Evolutionary conservation across 2,329 filamentous ascomycete species (phyloP), one percentile per base, ranked within the genome.

Genomic region (Fusarium sp.): DNA sequence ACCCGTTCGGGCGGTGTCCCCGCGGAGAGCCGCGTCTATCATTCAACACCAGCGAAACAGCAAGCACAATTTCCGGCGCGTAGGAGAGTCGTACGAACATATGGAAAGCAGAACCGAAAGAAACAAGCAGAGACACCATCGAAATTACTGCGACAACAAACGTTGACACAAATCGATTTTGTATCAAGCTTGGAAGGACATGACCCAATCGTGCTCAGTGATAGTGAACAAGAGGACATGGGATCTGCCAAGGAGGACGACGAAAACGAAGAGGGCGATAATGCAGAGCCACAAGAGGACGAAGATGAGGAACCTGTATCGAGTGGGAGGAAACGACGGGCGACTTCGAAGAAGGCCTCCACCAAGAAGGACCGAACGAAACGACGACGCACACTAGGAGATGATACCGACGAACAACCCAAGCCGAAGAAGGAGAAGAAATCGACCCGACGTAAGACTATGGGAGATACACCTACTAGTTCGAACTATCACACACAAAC

Each of bases 91-190:
- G 70, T 82, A 15, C 79, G 77, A 25, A 80, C 79, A n/a, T 81
- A 81, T 54, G 77, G 76, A 13, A 75, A 76, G 20, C 70, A 75
- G 51, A 74, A 71, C 38, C 62, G 59, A 15, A 69, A 64, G 60
- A 70, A 73, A 43, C 65, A 69, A 38, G 54, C 58, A 15, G 67
- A 73, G 15, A 67, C 48, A 20, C 64, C 54, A 18, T 56, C 68
- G 1, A 69, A 66, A 20, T 59, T 70, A 6, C 58, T 82, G 46
- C 77, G 76, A 61, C 82, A 84, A 72, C 80, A 82, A 73, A 84
- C 82, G 2, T 68, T 84, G 24, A 84, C 82, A 8, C 82, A 84
- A 68, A 79, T 83, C 45, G 79, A 80, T 48, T 82, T 79, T 73
- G 78, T 80, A 20, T 80, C 75, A 40, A 79, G 77, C 66, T 76